These are phyloP conservation scores for Castanospermum australe DNA, from an alignment of 306 rosid species.

Conservation along the genomic window DNA sequence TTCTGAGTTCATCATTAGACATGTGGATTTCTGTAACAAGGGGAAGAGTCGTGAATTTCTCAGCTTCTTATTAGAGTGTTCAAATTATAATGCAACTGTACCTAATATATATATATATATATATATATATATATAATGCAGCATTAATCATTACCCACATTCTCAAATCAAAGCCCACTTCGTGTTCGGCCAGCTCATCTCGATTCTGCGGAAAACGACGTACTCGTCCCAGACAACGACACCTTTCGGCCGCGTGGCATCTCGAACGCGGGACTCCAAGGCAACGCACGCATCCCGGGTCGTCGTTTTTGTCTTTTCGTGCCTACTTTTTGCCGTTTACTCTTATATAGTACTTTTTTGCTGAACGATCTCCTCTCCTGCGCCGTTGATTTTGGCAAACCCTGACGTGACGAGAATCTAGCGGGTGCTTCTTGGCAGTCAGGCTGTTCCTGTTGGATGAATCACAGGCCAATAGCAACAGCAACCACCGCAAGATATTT, in stretches of 20 bases:
- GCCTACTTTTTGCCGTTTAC: neutral
- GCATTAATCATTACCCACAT: neutral
- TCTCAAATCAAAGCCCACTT: neutral
- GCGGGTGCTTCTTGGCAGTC: too few species aligned
- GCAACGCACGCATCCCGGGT: neutral
- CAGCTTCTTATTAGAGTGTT: neutral
- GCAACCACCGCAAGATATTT: neutral
- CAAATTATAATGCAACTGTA: neutral
- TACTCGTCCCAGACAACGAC: neutral
- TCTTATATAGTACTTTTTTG: too few species aligned
- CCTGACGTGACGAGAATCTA: too few species aligned
- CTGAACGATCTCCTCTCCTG: too few species aligned
- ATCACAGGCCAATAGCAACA: neutral
- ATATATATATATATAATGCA: too few species aligned
- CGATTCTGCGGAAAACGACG: neutral
- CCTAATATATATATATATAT: too few species aligned
- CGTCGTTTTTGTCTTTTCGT: neutral
- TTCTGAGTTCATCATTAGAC: neutral
- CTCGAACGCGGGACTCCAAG: neutral
- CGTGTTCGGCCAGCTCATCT: neutral
- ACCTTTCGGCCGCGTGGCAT: neutral
- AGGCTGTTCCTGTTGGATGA: neutral
- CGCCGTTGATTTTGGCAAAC: too few species aligned
- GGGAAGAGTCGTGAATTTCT: neutral
- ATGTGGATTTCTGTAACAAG: neutral